phyloP scores from a whole-genome alignment of 225 moss, liverwort and hornwort species.

The Antitrichia curtipendula region DNA sequence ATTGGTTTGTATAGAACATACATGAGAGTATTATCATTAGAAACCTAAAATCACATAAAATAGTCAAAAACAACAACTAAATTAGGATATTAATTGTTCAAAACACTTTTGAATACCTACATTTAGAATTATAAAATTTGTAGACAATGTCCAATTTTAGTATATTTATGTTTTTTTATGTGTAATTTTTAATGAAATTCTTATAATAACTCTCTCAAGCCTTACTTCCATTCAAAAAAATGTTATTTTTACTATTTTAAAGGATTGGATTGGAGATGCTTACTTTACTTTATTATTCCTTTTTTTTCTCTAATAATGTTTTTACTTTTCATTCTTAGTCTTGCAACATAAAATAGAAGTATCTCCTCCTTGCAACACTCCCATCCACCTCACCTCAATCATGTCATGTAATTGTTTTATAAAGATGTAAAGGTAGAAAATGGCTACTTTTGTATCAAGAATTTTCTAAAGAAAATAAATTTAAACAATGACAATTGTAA shows the following conservation, averaged over 20 bases:
- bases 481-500: neutral
- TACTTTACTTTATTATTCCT: neutral
- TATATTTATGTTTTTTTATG: too few relatives aligned
- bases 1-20: too few relatives aligned
- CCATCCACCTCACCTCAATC: neutral
- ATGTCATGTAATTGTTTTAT: neutral
- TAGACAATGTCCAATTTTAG: too few relatives aligned
- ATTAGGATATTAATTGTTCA: neutral
- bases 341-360: too few relatives aligned
- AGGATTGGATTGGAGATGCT: neutral
- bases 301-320: too few relatives aligned
- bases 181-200: neutral
- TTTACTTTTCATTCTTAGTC: too few relatives aligned
- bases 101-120: neutral
- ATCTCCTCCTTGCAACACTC: fast-evolving
- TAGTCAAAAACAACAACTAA: neutral
- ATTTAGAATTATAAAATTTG: too few relatives aligned
- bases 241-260: neutral
- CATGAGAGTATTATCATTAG: neutral
- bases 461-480: neutral
- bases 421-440: too few relatives aligned
- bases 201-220: neutral
- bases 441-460: too few relatives aligned
- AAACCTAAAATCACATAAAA: neutral
- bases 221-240: neutral